Evolutionary conservation across 139 green algal species (phyloP), one percentile per base, ranked within the genome.

Genomic region (Chlorokybus atmophyticus): DNA sequence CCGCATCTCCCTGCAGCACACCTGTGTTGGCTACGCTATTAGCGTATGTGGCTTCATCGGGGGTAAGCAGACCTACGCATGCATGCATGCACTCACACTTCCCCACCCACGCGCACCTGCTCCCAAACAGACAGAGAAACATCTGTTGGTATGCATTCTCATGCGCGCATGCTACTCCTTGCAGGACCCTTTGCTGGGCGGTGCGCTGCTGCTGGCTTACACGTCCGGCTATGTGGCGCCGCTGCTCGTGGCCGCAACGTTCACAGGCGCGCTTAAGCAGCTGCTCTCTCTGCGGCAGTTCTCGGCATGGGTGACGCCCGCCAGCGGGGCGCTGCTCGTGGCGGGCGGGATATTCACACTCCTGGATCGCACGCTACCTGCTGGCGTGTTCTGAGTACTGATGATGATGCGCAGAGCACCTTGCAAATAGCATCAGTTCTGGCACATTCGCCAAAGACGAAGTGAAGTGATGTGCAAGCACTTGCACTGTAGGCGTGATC

Each of bases 21-120:
- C 90, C 90, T 6, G 82, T 98, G 32, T 80, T 98, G 27, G 87
- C 90, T 0, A 92, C 90, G 0, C 67, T 98, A 29, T 76, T 98
- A 14, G 90, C 82, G 0, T 98, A 86, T 55, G 87, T 93, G 0
- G 79, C 80, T 1, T 75, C 84, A 4, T 81, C 76, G 3, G 24
- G 52, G 51, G 59, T 67, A 44, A 14, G 35, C 35, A 14, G 35
- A 10, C 35, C 35, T 44, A 44, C 35, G 10, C 35, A 10, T 44
- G 35, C 35, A 44, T 44, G 35, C 10, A 10, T 44, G 35, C 35
- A 44, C 35, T 44, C 35, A 14, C 35, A 44, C n/a, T n/a, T n/a
- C n/a, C n/a, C n/a, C n/a, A n/a, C n/a, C n/a, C n/a, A n/a, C n/a
- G n/a, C n/a, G n/a, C n/a, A n/a, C n/a, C n/a, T n/a, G n/a, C n/a